These are phyloP conservation scores for Deuterostichococcus epilithicus DNA, from an alignment of 139 green algal species.

Conservation along the genomic window DNA sequence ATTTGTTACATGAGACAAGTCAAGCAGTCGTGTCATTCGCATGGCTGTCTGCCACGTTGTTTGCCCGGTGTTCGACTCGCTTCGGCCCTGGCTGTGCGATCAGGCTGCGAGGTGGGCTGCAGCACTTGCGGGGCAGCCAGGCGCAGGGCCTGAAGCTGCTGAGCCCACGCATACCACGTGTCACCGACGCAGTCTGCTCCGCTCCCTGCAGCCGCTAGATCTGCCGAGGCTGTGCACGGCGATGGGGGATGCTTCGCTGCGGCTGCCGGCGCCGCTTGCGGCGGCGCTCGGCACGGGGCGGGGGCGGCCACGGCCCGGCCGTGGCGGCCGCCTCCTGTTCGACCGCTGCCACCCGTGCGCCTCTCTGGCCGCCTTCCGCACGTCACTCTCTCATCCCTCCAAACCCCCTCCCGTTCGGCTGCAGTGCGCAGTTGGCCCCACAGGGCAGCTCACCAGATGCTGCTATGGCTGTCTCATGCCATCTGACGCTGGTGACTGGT, in stretches of 20 bases:
- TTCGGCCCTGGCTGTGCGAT: too few species aligned
- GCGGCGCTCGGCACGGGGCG: background rate
- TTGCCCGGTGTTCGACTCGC: too few species aligned
- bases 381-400: too few species aligned
- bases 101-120: background rate
- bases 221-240: conserved; percentile 1
- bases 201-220: background rate
- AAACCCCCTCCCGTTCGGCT: too few species aligned
- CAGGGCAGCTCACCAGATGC: background rate
- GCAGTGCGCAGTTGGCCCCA: background rate
- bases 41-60: background rate
- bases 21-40: background rate
- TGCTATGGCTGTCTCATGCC: too few species aligned
- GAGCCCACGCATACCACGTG: too few species aligned
- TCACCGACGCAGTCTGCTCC: background rate
- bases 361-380: background rate
- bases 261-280: background rate
- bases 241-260: background rate
- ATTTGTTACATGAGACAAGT: background rate
- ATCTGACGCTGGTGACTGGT: too few species aligned
- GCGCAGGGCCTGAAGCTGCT: background rate
- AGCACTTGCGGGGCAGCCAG: background rate
- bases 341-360: conserved; percentile 41
- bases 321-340: conserved; percentile 46
- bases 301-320: conserved; percentile 49